Percentiles rank a stretch among this genome's conserved stretches.
Evolutionary conservation across 768 basidiomycete genomes (phyloP).

Genomic region (Kwoniella heveanensis): DNA sequence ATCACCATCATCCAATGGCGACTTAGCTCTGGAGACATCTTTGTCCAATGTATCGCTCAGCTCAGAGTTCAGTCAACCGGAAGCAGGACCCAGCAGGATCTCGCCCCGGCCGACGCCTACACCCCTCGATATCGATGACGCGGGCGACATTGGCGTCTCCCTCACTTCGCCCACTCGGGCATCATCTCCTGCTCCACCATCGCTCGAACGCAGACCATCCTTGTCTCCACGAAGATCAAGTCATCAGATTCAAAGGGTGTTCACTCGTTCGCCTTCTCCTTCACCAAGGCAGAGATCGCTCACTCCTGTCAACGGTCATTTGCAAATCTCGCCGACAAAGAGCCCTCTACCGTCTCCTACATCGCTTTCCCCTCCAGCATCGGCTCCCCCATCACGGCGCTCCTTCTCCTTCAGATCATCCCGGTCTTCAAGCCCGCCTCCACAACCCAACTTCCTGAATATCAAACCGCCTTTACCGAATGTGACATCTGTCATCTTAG

Average conservation of each 20-base stretch:
- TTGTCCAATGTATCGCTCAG: no score
- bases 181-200: conserved; percentile 8
- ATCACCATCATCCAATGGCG: conserved; percentile 3
- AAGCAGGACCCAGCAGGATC: conserved; percentile 9
- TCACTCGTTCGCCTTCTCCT: conserved; percentile 12
- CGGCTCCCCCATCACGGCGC: conserved; percentile 9
- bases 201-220: neutral
- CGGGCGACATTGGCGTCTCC: conserved; percentile 17
- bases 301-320: conserved; percentile 10
- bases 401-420: conserved; percentile 7
- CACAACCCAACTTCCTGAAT: conserved; percentile 14
- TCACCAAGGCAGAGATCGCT: conserved; percentile 8
- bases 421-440: conserved; percentile 17
- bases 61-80: no score
- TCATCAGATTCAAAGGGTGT: neutral
- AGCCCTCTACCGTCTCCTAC: conserved; percentile 15
- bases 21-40: conserved; percentile 7
- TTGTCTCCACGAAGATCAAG: neutral
- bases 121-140: conserved; percentile 5
- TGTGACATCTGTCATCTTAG: conserved; percentile 8
- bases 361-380: conserved; percentile 12
- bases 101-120: neutral
- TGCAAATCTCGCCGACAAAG: conserved; percentile 16
- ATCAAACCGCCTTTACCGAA: conserved; percentile 25
- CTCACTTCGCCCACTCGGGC: conserved; percentile 9